Percentiles rank a stretch among this genome's conserved stretches.
Conservation (phyloP, 2,329 filamentous ascomycete genomes). For the Pyrenochaeta sp. region DNA sequence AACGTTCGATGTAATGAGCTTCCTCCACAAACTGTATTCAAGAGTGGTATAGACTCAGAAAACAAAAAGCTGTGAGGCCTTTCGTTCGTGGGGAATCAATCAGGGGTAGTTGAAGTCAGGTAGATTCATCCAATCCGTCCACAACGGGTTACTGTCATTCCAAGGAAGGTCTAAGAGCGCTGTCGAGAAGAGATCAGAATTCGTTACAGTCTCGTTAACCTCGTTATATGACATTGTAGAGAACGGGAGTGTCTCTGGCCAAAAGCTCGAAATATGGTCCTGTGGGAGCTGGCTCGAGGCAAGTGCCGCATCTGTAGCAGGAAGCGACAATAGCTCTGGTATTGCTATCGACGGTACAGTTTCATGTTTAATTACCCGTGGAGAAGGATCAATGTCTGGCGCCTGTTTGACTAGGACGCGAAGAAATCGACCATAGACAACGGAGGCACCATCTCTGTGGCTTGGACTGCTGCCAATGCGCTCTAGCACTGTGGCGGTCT, state of each 20-base stretch:
- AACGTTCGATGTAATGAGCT: not conserved
- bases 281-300: constrained; percentile 11
- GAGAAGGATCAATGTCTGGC: constrained; percentile 22
- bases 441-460: constrained; percentile 73
- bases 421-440: constrained; percentile 65
- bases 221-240: constrained; percentile 76
- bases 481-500: constrained; percentile 73
- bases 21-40: not conserved
- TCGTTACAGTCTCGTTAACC: constrained; percentile 71
- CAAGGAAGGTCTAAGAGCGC: constrained; percentile 65
- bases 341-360: constrained; percentile 18
- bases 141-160: constrained; percentile 58
- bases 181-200: constrained; percentile 67
- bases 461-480: constrained; percentile 71
- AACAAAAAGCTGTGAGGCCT: not conserved
- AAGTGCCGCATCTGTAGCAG: constrained; percentile 9
- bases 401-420: constrained; percentile 53
- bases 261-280: constrained; percentile 27
- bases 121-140: constrained; percentile 47
- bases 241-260: constrained; percentile 61
- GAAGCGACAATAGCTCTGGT: constrained; percentile 15
- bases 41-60: not conserved
- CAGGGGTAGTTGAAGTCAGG: constrained; percentile 43
- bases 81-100: not conserved
- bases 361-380: constrained; percentile 4